phyloP scores from a whole-genome alignment of 352 stramenopile species.

The Globisporangium cylindrosporum region DNA sequence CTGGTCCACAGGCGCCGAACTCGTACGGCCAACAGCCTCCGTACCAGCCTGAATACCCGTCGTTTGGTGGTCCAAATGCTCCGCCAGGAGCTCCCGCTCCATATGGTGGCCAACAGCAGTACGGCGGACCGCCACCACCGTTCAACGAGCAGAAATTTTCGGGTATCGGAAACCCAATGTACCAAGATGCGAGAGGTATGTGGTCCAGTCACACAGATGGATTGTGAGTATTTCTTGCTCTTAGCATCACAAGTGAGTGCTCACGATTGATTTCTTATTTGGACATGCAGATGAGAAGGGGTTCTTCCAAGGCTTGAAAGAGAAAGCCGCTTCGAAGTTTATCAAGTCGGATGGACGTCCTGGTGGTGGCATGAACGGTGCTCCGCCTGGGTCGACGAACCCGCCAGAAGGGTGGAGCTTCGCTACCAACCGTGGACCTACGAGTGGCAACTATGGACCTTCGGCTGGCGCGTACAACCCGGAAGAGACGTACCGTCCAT shows the following conservation, averaged over 20 bases:
- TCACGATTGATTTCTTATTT: constrained; percentile 3
- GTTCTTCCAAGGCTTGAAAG: constrained; percentile 85
- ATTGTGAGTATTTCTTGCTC: no score
- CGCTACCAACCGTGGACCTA: constrained; percentile 80
- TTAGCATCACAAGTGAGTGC: no score
- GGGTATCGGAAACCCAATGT: constrained; percentile 95
- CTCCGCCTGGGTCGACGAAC: constrained; percentile 66
- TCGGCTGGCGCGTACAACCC: constrained; percentile 70
- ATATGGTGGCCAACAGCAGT: constrained; percentile 30
- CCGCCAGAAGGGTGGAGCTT: constrained; percentile 83
- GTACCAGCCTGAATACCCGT: constrained; percentile 51
- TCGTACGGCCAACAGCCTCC: constrained; percentile 39
- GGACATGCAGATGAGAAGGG: constrained; percentile 68
- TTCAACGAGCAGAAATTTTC: constrained; percentile 84
- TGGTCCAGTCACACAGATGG: no score
- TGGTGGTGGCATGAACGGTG: constrained; percentile 51
- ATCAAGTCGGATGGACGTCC: constrained; percentile 47
- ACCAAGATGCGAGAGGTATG: constrained; percentile 82
- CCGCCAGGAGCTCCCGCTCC: constrained; percentile 26
- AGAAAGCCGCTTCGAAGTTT: constrained; percentile 82
- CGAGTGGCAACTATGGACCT: constrained; percentile 60
- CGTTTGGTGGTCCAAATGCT: constrained; percentile 36
- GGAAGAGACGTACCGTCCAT: constrained; percentile 73
- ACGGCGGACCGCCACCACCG: constrained; percentile 44
- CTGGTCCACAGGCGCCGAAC: constrained; percentile 28